phyloP scores from a whole-genome alignment of 2,329 filamentous ascomycete genomes.

The Hypoxylon sp. region DNA sequence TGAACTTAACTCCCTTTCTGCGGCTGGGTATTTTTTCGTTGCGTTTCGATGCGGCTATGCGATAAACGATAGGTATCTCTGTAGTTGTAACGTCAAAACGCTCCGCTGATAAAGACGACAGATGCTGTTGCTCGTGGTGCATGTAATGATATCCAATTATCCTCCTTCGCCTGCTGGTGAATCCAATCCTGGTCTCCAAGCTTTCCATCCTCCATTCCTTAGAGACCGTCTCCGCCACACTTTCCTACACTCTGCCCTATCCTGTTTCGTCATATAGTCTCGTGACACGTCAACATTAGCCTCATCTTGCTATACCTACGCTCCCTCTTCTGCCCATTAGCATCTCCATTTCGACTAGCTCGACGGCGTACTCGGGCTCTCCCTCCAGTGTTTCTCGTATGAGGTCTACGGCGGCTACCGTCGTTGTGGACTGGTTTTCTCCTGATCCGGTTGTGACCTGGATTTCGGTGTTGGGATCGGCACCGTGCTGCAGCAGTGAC shows the following conservation, averaged over 20 bases:
- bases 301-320: constrained; percentile 49
- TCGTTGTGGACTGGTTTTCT: constrained; percentile 48
- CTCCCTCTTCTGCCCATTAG: constrained; percentile 51
- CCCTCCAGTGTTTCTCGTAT: constrained; percentile 54
- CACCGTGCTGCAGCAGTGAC: constrained; percentile 51
- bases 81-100: not conserved
- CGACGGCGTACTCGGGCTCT: constrained; percentile 54
- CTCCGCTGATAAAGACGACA: constrained; percentile 1
- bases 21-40: constrained; percentile 4
- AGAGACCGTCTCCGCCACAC: not conserved
- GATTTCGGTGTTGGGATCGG: constrained; percentile 51
- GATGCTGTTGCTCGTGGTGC: not conserved
- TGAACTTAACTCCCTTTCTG: constrained; percentile 2
- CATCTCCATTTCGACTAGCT: constrained; percentile 52
- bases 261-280: constrained; percentile 10
- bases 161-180: constrained; percentile 3
- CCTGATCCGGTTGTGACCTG: constrained; percentile 46
- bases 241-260: not conserved
- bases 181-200: constrained; percentile 4
- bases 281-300: constrained; percentile 25
- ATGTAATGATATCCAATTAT: not conserved
- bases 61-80: constrained; percentile 3
- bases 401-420: constrained; percentile 50
- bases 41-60: not conserved
- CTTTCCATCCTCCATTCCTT: not conserved